These are phyloP conservation scores for Debaryomyces subglobosus DNA, from an alignment of 1,139 yeast genomes.

Conservation along the genomic window DNA sequence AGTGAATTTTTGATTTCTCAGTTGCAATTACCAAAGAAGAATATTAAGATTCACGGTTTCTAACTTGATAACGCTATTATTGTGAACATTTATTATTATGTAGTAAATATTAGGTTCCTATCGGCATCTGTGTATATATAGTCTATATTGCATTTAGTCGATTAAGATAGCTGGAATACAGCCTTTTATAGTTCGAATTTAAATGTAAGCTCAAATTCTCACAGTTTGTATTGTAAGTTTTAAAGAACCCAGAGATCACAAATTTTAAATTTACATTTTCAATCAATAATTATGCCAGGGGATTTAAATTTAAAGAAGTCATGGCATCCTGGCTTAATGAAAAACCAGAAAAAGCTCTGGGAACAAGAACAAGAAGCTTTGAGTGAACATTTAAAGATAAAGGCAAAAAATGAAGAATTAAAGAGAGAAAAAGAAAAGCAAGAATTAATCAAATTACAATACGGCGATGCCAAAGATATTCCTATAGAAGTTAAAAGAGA, in stretches of 20 bases:
- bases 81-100: conserved; percentile 5
- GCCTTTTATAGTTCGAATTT: not conserved
- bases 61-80: conserved; percentile 32
- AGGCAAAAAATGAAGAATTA: conserved; percentile 67
- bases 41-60: conserved; percentile 97
- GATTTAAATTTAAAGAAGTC: conserved; percentile 90
- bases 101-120: conserved; percentile 6
- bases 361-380: conserved; percentile 77
- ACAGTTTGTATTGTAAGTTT: not conserved
- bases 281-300: conserved; percentile 53
- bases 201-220: conserved; percentile 1
- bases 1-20: conserved; percentile 89
- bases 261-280: not conserved
- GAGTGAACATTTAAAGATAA: conserved; percentile 67
- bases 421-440: conserved; percentile 64
- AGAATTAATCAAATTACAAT: conserved; percentile 59
- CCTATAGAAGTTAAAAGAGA: conserved; percentile 46
- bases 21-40: conserved; percentile 90
- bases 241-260: not conserved
- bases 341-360: conserved; percentile 89
- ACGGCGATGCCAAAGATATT: conserved; percentile 37
- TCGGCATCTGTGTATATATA: conserved; percentile 5
- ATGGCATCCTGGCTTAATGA: conserved; percentile 90
- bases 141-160: conserved; percentile 1
- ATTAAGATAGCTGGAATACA: conserved; percentile 2